A percentile compares a stretch with the other conserved stretches of the same genome.
Evolutionary conservation across 257 asterid species (phyloP).

Genomic region (Solanum pennellii): DNA sequence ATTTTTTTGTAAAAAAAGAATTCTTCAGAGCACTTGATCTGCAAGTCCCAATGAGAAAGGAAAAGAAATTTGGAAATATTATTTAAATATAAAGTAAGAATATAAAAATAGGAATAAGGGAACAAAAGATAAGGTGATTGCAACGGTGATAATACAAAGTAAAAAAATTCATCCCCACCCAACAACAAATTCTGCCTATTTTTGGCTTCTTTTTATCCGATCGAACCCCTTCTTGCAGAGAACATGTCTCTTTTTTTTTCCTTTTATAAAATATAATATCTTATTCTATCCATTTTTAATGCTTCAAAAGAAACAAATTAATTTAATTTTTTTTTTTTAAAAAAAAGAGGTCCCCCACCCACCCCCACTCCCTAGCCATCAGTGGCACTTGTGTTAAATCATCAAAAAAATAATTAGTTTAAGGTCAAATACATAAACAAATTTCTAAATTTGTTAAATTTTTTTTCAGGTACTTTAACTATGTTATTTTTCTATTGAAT

Average conservation of each 20-base stretch:
- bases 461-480: too few relatives aligned
- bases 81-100: not conserved
- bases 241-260: conserved; percentile 50
- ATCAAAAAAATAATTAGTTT: not conserved
- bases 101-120: conserved; percentile 37
- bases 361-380: not conserved
- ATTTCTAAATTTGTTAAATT: too few relatives aligned
- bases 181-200: conserved; percentile 57
- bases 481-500: too few relatives aligned
- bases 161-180: conserved; percentile 14
- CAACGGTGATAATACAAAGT: conserved; percentile 48
- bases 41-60: conserved; percentile 34
- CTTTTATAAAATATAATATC: conserved; percentile 8
- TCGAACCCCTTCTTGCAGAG: conserved; percentile 86
- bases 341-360: not conserved
- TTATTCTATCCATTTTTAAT: conserved; percentile 7
- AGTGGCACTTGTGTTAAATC: not conserved
- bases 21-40: conserved; percentile 4
- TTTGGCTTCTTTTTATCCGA: conserved; percentile 65
- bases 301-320: not conserved
- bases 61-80: not conserved
- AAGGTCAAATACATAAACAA: too few relatives aligned
- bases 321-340: too few relatives aligned
- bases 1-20: not conserved
- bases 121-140: conserved; percentile 67